A percentile compares a stretch with the other conserved stretches of the same genome.
Conservation (phyloP, 495 filamentous ascomycete genomes). For the Xylaria intraflava region DNA sequence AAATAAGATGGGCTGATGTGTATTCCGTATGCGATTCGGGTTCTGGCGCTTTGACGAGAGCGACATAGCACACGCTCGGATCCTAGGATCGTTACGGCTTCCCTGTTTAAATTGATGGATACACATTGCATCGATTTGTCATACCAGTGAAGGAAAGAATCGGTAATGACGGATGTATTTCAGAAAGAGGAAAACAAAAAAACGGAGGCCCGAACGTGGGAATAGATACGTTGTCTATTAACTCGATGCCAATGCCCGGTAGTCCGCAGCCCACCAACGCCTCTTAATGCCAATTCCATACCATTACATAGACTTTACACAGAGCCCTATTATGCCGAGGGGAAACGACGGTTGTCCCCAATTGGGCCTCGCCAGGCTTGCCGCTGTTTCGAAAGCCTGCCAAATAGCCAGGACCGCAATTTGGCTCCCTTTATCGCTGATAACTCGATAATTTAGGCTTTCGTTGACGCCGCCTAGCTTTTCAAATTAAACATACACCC, state of each 20-base stretch:
- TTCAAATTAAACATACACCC: background rate
- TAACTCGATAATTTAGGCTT: background rate
- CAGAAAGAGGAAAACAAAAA: background rate
- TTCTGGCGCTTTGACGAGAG: too few species aligned
- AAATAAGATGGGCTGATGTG: too few species aligned
- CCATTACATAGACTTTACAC: slow-evolving; percentile 11
- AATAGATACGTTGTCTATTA: slow-evolving; percentile 3
- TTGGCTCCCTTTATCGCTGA: background rate
- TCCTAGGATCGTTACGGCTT: too few species aligned
- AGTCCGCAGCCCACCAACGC: slow-evolving; percentile 5
- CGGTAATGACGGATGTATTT: too few species aligned
- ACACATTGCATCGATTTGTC: background rate
- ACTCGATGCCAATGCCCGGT: slow-evolving; percentile 1
- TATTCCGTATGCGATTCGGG: too few species aligned
- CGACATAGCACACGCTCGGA: too few species aligned
- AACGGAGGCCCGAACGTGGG: background rate
- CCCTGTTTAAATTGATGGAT: too few species aligned
- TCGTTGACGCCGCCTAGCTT: background rate
- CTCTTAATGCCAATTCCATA: slow-evolving; percentile 8
- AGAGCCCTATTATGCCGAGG: background rate
- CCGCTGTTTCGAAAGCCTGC: too few species aligned
- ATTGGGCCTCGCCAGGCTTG: background rate
- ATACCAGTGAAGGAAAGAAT: too few species aligned
- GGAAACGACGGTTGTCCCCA: background rate
- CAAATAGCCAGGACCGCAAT: background rate